phyloP scores from a whole-genome alignment of 2,329 filamentous ascomycete species.

The Aspergillus uvarum region DNA sequence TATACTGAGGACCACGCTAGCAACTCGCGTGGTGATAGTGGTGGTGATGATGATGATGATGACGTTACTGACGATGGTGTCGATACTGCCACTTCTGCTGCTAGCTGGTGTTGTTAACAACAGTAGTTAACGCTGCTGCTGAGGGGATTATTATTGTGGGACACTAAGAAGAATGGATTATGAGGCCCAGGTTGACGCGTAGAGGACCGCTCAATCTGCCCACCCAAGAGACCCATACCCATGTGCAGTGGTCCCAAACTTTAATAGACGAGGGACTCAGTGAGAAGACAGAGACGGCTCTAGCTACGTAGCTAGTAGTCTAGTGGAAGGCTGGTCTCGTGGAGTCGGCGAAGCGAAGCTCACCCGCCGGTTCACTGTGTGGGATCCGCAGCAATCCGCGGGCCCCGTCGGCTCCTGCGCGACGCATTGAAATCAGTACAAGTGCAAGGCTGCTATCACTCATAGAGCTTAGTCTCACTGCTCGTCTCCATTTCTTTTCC shows the following conservation, averaged over 20 bases:
- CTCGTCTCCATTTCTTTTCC: background rate
- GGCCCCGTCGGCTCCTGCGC: background rate
- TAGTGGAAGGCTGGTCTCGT: constrained; percentile 13
- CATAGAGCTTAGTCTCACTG: background rate
- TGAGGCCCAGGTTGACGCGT: background rate
- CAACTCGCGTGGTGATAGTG: background rate
- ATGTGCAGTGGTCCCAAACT: constrained; percentile 19
- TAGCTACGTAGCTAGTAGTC: too few species aligned
- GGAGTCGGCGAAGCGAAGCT: constrained; percentile 18
- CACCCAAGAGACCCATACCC: constrained; percentile 7
- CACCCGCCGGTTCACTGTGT: constrained; percentile 11
- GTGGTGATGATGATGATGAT: background rate
- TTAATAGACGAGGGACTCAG: constrained; percentile 14
- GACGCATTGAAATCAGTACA: background rate
- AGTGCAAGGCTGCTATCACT: background rate
- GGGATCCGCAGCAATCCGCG: background rate
- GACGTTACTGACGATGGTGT: background rate
- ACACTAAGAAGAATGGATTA: background rate
- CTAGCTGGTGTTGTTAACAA: too few species aligned
- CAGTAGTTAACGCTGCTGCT: background rate
- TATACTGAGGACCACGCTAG: background rate
- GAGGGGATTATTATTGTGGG: background rate
- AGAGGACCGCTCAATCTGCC: background rate
- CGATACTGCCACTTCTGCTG: background rate
- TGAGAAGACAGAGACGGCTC: background rate